These are phyloP conservation scores for Leptodontidium sp. DNA, from an alignment of 2,329 filamentous ascomycete species.

Conservation along the genomic window DNA sequence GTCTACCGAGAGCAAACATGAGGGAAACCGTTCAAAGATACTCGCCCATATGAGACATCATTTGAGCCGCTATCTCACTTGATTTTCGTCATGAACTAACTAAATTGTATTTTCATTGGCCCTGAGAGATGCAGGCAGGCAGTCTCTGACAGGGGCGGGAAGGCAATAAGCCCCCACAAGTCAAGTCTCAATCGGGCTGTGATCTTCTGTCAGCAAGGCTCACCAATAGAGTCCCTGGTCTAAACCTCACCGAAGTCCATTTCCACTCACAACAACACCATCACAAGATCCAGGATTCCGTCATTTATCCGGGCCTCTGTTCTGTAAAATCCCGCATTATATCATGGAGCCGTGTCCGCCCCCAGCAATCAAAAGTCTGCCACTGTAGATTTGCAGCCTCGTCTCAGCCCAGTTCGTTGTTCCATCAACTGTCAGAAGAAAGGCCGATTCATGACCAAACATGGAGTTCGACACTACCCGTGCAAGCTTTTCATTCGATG, in stretches of 20 bases:
- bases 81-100: not conserved
- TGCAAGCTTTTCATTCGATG: not conserved
- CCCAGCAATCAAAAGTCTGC: not conserved
- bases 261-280: conserved; percentile 4
- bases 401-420: not conserved
- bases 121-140: not conserved
- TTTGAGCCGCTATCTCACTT: not conserved
- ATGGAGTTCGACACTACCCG: conserved; percentile 5
- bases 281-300: conserved; percentile 6
- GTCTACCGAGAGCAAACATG: not conserved
- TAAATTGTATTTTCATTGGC: not conserved
- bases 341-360: conserved; percentile 3
- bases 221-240: conserved; percentile 15
- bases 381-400: not conserved
- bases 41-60: not conserved
- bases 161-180: conserved; percentile 1
- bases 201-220: conserved; percentile 23
- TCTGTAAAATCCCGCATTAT: not conserved
- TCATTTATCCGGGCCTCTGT: not conserved
- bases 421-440: not conserved
- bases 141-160: not conserved
- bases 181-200: conserved; percentile 13
- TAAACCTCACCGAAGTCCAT: conserved; percentile 21
- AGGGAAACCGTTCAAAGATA: not conserved
- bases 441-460: not conserved